A percentile compares a stretch with the other conserved stretches of the same genome.
phyloP scores from a whole-genome alignment of 75 land plant species.

The Azolla pinnata region DNA sequence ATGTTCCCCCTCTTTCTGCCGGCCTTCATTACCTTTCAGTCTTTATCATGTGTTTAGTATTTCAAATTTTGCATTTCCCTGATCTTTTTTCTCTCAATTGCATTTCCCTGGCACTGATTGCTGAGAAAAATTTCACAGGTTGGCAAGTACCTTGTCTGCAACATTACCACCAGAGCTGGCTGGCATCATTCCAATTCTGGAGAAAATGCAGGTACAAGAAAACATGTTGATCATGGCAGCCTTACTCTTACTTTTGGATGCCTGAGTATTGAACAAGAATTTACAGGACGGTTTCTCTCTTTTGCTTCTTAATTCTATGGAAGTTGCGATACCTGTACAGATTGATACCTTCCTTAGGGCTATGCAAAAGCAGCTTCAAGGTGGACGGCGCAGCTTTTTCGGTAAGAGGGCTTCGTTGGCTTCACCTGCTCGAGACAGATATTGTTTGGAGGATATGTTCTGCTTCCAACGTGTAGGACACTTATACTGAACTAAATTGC shows the following conservation, averaged over 20 bases:
- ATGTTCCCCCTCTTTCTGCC: no score
- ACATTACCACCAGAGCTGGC: conserved; percentile 62
- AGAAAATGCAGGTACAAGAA: conserved; percentile 94
- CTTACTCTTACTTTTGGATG: no score
- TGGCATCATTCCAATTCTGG: conserved; percentile 68
- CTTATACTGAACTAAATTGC: background rate
- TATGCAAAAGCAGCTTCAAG: conserved; percentile 83
- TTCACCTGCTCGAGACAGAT: conserved; percentile 70
- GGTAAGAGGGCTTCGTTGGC: conserved; percentile 69
- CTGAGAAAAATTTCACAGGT: no score
- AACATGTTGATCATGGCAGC: no score
- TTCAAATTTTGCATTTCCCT: background rate
- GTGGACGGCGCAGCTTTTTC: conserved; percentile 84
- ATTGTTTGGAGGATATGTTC: conserved; percentile 85
- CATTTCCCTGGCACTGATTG: background rate
- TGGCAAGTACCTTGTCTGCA: conserved; percentile 48
- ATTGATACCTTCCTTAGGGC: conserved; percentile 73
- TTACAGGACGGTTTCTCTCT: background rate
- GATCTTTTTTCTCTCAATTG: background rate
- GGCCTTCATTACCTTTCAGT: no score
- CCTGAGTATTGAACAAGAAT: background rate
- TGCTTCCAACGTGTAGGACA: conserved; percentile 77
- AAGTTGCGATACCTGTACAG: no score
- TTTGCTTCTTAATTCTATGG: no score
- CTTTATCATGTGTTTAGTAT: no score